Base-by-base conservation (phyloP, 1,139 yeast genomes). In the Tardiomyces blankii region DNA sequence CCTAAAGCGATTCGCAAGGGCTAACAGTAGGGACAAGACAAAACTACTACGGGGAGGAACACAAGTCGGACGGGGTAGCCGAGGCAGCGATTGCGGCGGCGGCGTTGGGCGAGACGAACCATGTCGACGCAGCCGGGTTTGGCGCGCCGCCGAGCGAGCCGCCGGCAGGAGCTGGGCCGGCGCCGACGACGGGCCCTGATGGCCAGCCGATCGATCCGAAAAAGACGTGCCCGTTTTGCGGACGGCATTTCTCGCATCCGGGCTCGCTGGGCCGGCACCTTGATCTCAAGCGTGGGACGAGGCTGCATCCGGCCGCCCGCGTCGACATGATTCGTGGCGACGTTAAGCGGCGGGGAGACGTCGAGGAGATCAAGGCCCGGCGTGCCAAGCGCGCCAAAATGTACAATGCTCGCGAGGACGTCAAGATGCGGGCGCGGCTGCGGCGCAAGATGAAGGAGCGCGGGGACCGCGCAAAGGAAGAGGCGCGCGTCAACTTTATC, bases 181-280 rank as follows among this genome's bases (percentile, higher is more conserved):
- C 25, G 7, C 25, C 25, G 7, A 21, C 25, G 7, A 21, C 25
- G 4, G 25, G 25, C 25, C 25, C 25, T 5, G 25, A 21, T 7
- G 25, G 25, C 4, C 25, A 21, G 25, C 25, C 25, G 25, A 21
- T 21, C 7, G 25, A 21, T 7, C 25, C 25, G 3, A 71, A 68
- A 52, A 66, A 64, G 52, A 60, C 63, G 44, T 74, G 78, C 51
- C 66, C 67, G 1, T 73, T 74, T 50, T 74, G 78, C 51, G 72
- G 71, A 2, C 65, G 67, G 49, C 65, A 69, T 0, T 74, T 74
- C 51, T 68, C 75, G 2, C 77, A 74, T 51, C 72, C 75, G 1
- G 78, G 78, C 1, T 74, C 78, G 0, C 57, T 74, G 43, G 78
- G 78, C 0, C 62, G 78, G 28, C 78, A 74, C 55, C 53, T 74